Conservation (phyloP, 1,284 basidiomycete genomes). For the Trametes polyzona region DNA sequence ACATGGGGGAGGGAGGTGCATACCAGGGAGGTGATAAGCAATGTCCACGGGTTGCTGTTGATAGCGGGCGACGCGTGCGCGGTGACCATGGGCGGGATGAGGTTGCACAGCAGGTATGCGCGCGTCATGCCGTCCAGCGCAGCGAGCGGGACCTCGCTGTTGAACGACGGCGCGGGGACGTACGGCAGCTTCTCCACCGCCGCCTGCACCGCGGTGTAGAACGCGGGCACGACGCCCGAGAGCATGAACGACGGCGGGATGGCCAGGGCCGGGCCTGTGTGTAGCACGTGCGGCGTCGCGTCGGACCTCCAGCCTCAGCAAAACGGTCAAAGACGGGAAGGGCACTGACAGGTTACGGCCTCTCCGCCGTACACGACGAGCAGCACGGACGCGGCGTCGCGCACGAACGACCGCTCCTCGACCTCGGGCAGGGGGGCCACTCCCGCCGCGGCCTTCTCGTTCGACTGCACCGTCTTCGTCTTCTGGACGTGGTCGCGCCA, state of each 20-base stretch:
- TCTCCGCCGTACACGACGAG: slow-evolving; percentile 77
- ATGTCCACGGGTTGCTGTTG: slow-evolving; percentile 69
- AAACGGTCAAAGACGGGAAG: neutral
- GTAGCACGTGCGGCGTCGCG: neutral
- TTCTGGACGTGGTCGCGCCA: slow-evolving; percentile 45
- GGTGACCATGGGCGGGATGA: slow-evolving; percentile 68
- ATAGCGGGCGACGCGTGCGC: slow-evolving; percentile 51
- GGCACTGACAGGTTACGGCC: slow-evolving; percentile 45
- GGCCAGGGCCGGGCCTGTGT: slow-evolving; percentile 63
- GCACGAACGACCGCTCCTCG: slow-evolving; percentile 59
- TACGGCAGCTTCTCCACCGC: slow-evolving; percentile 62
- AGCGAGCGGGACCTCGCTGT: slow-evolving; percentile 65
- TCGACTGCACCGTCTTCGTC: slow-evolving; percentile 17
- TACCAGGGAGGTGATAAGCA: slow-evolving; percentile 70
- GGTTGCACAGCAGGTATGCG: slow-evolving; percentile 69
- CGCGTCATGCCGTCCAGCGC: slow-evolving; percentile 71
- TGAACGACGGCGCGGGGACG: slow-evolving; percentile 54
- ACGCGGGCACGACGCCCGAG: slow-evolving; percentile 58
- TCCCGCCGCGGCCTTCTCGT: slow-evolving; percentile 18
- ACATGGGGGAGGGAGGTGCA: slow-evolving; percentile 26
- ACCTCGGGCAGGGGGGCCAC: slow-evolving; percentile 28
- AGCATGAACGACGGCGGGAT: slow-evolving; percentile 71
- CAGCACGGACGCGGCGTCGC: slow-evolving; percentile 59
- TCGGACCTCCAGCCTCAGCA: no score
- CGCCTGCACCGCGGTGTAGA: slow-evolving; percentile 59